Percentiles rank a stretch among this genome's conserved stretches.
Evolutionary conservation across 2,329 filamentous ascomycete genomes (phyloP).

Genomic region (Aspergillus sojae): DNA sequence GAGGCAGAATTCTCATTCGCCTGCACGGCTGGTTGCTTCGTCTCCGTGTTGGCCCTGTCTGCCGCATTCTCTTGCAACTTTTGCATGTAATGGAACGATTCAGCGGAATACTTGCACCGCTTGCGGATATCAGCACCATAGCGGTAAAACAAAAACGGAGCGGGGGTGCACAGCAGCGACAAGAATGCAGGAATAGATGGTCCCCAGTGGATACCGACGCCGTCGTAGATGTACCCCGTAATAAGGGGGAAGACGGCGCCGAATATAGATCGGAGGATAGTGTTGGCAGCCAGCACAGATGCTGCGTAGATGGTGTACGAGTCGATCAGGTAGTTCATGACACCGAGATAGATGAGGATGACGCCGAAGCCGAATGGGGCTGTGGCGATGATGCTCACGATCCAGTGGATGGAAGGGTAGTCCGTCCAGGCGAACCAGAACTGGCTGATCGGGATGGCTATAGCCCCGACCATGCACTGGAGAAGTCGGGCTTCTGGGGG

Average conservation of each 20-base stretch:
- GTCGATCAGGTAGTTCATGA: conserved; percentile 10
- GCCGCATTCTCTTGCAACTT: background rate
- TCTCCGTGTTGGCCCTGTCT: background rate
- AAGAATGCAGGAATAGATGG: conserved; percentile 5
- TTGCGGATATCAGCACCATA: background rate
- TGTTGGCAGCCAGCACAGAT: conserved; percentile 1
- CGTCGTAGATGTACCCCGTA: conserved; percentile 6
- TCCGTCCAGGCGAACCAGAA: conserved; percentile 14
- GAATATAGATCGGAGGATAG: background rate
- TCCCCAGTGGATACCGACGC: conserved; percentile 9
- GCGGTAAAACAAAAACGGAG: conserved; percentile 6
- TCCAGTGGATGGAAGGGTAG: conserved; percentile 8
- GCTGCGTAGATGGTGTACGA: conserved; percentile 12
- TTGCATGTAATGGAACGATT: conserved; percentile 1
- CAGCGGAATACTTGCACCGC: conserved; percentile 8
- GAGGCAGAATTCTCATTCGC: background rate
- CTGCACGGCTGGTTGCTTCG: background rate
- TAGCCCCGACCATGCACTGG: conserved; percentile 4
- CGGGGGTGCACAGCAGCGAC: conserved; percentile 6
- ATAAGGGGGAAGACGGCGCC: conserved; percentile 7
- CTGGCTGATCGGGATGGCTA: conserved; percentile 6
- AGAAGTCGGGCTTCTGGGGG: conserved; percentile 8
- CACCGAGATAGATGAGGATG: conserved; percentile 8
- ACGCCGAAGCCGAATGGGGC: conserved; percentile 9
- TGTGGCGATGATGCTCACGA: conserved; percentile 3